phyloP scores from a whole-genome alignment of 148 eudicot genomes.

The Heliamphora exappendiculata region DNA sequence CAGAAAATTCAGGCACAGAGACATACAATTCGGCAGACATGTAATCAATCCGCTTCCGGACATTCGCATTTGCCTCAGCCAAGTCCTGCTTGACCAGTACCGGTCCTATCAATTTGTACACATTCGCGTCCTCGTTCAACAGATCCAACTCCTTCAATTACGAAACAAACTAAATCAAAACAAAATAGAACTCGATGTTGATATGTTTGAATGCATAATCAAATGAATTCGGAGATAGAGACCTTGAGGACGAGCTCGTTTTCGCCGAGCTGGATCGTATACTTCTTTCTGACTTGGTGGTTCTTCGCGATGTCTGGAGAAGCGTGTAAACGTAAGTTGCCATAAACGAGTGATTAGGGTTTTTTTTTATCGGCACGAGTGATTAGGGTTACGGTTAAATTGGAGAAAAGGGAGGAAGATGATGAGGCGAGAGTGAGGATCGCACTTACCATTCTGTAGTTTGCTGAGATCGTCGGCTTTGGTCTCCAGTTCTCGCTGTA shows the following conservation, averaged over 20 bases:
- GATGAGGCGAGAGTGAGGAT: neutral
- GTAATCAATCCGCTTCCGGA: constrained; percentile 86
- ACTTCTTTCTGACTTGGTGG: constrained; percentile 89
- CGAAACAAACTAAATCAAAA: constrained; percentile 14
- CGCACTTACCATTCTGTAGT: constrained; percentile 13
- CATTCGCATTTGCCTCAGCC: constrained; percentile 96
- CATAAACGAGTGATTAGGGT: too few species aligned
- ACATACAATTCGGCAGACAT: constrained; percentile 94
- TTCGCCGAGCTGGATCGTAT: constrained; percentile 95
- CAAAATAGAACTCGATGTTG: neutral
- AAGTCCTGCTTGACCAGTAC: constrained; percentile 97
- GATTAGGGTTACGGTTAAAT: constrained; percentile 9
- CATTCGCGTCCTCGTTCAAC: constrained; percentile 89
- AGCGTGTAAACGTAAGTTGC: neutral
- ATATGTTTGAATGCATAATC: neutral
- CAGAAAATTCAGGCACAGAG: neutral
- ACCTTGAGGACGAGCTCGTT: constrained; percentile 98
- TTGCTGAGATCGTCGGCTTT: constrained; percentile 16
- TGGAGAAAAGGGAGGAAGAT: neutral
- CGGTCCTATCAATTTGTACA: constrained; percentile 95
- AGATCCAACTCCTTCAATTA: constrained; percentile 82
- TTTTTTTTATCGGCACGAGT: neutral
- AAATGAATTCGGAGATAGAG: neutral
- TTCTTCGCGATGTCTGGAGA: constrained; percentile 75
- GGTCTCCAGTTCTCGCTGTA: constrained; percentile 14